Percentiles rank a stretch among this genome's conserved stretches.
Evolutionary conservation across 2,329 filamentous ascomycete species (phyloP).

Genomic region (Colletotrichum cereale): DNA sequence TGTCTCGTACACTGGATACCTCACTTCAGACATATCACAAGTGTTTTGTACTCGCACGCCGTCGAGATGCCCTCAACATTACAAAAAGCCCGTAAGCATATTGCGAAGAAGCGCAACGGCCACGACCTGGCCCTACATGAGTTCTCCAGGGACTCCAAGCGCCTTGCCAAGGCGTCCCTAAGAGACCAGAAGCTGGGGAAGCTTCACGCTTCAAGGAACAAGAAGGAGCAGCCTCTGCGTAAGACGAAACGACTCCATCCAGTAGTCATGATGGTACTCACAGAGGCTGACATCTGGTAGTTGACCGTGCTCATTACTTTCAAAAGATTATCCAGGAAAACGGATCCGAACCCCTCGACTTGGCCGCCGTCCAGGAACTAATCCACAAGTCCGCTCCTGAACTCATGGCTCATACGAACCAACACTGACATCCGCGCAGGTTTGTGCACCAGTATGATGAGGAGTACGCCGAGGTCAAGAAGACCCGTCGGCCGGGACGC

Average conservation of each 20-base stretch:
- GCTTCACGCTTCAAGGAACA: slow-evolving; percentile 76
- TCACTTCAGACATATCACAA: neutral
- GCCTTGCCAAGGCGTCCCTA: slow-evolving; percentile 81
- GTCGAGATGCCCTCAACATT: slow-evolving; percentile 80
- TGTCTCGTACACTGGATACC: slow-evolving; percentile 3
- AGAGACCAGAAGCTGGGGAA: slow-evolving; percentile 87
- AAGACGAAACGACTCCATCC: slow-evolving; percentile 44
- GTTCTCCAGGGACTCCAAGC: slow-evolving; percentile 87
- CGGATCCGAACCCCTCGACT: slow-evolving; percentile 61
- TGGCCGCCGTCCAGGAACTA: slow-evolving; percentile 70
- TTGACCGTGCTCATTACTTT: slow-evolving; percentile 70
- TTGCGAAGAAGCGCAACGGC: slow-evolving; percentile 86
- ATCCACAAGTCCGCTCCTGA: slow-evolving; percentile 68
- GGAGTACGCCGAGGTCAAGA: slow-evolving; percentile 75
- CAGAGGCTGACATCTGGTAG: slow-evolving; percentile 40
- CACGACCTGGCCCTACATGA: slow-evolving; percentile 83
- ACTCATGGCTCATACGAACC: neutral
- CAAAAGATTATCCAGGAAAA: slow-evolving; percentile 72
- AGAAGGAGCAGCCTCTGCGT: slow-evolving; percentile 82
- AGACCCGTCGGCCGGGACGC: slow-evolving; percentile 80
- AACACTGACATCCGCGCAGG: slow-evolving; percentile 56
- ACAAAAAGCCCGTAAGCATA: slow-evolving; percentile 88
- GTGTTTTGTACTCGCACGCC: neutral
- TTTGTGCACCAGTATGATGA: slow-evolving; percentile 78
- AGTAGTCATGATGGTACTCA: too few species aligned